Evolutionary conservation across 352 stramenopile genomes (phyloP).

Genomic region (Globisporangium radiosum): DNA sequence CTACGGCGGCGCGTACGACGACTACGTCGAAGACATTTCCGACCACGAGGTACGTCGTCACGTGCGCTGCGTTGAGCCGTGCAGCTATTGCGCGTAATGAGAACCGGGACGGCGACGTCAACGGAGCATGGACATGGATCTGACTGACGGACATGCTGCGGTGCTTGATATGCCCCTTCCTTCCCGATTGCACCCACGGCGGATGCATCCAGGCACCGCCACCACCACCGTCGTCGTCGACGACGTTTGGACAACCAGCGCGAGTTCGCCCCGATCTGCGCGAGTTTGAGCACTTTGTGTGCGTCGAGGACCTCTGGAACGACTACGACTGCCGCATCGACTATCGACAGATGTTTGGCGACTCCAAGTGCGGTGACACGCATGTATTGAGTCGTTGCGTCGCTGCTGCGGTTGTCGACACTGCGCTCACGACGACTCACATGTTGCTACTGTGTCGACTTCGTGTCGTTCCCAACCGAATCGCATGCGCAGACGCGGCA

Average conservation of each 20-base stretch:
- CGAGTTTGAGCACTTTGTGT: constrained; percentile 62
- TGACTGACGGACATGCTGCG: no score
- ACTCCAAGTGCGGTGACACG: constrained; percentile 33
- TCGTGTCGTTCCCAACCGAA: background rate
- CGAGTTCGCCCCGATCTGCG: constrained; percentile 30
- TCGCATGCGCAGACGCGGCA: constrained; percentile 17
- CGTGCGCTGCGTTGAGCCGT: no score
- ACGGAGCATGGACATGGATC: background rate
- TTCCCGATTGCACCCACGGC: no score
- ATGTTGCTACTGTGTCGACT: background rate
- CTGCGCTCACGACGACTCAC: no score
- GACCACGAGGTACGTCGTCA: constrained; percentile 42
- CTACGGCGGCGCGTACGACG: constrained; percentile 11
- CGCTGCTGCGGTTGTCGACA: no score
- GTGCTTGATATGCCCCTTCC: no score
- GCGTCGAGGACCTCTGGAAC: constrained; percentile 41
- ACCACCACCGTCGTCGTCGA: constrained; percentile 1
- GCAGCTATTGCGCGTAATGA: no score
- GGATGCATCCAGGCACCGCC: no score
- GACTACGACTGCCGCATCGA: constrained; percentile 63
- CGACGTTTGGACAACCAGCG: constrained; percentile 14
- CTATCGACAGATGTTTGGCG: constrained; percentile 66
- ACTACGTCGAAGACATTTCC: constrained; percentile 59
- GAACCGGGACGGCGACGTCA: no score
- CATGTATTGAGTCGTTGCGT: no score